Percentiles rank a stretch among this genome's conserved stretches.
Conservation (phyloP, 2,329 filamentous ascomycete genomes). For the Xylaria digitata region DNA sequence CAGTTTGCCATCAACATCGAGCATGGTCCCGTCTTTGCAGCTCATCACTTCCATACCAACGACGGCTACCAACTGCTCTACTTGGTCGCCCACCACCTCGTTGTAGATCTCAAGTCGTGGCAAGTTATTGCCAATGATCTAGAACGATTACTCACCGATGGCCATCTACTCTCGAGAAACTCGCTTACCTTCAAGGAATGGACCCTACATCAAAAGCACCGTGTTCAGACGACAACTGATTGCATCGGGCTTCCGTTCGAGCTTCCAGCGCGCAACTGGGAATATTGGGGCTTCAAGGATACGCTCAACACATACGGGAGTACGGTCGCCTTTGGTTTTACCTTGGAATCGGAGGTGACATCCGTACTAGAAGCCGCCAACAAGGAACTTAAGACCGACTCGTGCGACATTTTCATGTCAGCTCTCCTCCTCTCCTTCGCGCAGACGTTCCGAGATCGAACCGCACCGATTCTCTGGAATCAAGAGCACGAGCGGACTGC, state of each 20-base stretch:
- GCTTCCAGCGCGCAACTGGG: conserved; percentile 54
- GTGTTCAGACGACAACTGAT: conserved; percentile 49
- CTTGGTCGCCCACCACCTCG: conserved; percentile 63
- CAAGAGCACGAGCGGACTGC: conserved; percentile 62
- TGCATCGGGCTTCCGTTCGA: conserved; percentile 53
- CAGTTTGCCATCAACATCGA: conserved; percentile 61
- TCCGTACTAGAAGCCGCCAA: conserved; percentile 58
- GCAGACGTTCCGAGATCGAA: conserved; percentile 64
- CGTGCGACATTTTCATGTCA: conserved; percentile 65
- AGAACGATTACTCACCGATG: conserved; percentile 60
- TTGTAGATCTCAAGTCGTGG: conserved; percentile 64
- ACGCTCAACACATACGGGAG: conserved; percentile 60
- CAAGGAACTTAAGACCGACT: conserved; percentile 62
- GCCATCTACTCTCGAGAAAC: conserved; percentile 57
- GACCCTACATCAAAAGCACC: conserved; percentile 59
- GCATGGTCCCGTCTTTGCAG: conserved; percentile 62
- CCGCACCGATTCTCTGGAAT: conserved; percentile 64
- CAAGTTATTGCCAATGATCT: conserved; percentile 62
- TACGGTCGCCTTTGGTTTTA: conserved; percentile 56
- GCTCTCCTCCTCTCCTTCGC: conserved; percentile 66
- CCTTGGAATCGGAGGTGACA: conserved; percentile 56
- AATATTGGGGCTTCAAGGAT: conserved; percentile 61
- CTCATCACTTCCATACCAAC: conserved; percentile 59
- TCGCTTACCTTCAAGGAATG: conserved; percentile 63
- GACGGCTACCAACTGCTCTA: conserved; percentile 61